Percentiles rank a stretch among this genome's conserved stretches.
These are phyloP conservation scores for Chaetomiaceae sp. DNA, from an alignment of 2,329 filamentous ascomycete species.

Conservation along the genomic window DNA sequence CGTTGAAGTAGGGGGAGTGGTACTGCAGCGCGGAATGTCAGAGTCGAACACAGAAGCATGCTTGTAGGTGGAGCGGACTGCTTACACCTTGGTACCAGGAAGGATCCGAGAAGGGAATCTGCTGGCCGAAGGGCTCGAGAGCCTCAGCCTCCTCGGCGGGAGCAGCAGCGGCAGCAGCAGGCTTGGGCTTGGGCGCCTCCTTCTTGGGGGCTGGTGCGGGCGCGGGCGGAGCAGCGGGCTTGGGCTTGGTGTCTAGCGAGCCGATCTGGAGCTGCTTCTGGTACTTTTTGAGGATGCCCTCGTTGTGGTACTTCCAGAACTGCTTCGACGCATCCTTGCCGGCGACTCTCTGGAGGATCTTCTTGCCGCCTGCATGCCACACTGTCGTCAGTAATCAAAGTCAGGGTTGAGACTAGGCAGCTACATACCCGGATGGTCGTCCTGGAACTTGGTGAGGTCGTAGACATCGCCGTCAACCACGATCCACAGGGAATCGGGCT, in stretches of 20 bases:
- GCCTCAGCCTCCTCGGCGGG: slow-evolving; percentile 59
- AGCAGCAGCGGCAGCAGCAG: slow-evolving; percentile 34
- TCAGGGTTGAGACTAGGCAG: background rate
- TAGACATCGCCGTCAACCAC: slow-evolving; percentile 94
- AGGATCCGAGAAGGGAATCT: slow-evolving; percentile 89
- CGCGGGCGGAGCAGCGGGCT: slow-evolving; percentile 53
- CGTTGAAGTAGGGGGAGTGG: slow-evolving; percentile 94
- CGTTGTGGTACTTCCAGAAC: slow-evolving; percentile 77
- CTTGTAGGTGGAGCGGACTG: slow-evolving; percentile 3
- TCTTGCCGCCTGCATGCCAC: slow-evolving; percentile 50
- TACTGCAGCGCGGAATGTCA: slow-evolving; percentile 54
- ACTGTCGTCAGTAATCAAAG: slow-evolving; percentile 4
- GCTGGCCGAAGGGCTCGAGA: slow-evolving; percentile 76
- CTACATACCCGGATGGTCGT: slow-evolving; percentile 71
- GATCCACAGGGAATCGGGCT: slow-evolving; percentile 79
- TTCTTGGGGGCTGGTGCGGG: slow-evolving; percentile 44
- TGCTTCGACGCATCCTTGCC: slow-evolving; percentile 64
- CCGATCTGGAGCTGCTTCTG: slow-evolving; percentile 71
- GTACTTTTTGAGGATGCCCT: slow-evolving; percentile 85
- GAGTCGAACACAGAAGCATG: background rate
- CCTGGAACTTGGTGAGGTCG: slow-evolving; percentile 83
- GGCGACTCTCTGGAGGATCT: slow-evolving; percentile 59
- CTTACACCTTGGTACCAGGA: slow-evolving; percentile 91
- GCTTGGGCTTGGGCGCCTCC: slow-evolving; percentile 36
- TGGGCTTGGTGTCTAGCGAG: slow-evolving; percentile 83